phyloP scores from a whole-genome alignment of 495 filamentous ascomycete species.

The Aspergillus wentii region DNA sequence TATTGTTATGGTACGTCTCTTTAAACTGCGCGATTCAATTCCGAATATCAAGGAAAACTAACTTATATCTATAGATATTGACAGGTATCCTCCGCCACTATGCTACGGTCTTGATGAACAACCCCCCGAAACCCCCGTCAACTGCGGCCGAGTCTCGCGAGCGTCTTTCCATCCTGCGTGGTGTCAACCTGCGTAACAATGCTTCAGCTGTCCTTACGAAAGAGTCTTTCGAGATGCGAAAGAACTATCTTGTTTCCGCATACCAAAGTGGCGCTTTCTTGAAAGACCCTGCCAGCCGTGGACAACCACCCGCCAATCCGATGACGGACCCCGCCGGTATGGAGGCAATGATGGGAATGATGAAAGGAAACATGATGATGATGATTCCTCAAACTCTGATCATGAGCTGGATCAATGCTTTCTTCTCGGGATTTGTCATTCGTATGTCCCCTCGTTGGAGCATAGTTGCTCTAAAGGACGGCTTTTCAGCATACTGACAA shows the following conservation, averaged over 20 bases:
- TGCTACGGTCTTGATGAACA: slow-evolving; percentile 82
- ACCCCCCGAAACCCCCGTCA: slow-evolving; percentile 75
- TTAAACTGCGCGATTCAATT: no score
- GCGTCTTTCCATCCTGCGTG: slow-evolving; percentile 80
- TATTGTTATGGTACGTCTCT: slow-evolving; percentile 76
- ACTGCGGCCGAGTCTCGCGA: slow-evolving; percentile 74
- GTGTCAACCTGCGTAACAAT: slow-evolving; percentile 79
- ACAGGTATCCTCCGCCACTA: slow-evolving; percentile 97
- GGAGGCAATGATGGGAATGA: slow-evolving; percentile 99
- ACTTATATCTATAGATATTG: slow-evolving; percentile 57
- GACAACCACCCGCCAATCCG: slow-evolving; percentile 86
- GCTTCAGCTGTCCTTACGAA: slow-evolving; percentile 63
- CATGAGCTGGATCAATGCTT: slow-evolving; percentile 99
- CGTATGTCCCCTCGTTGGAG: slow-evolving; percentile 53
- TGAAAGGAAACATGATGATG: slow-evolving; percentile 99
- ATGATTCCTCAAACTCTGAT: slow-evolving; percentile 98
- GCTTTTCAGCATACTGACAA: no score
- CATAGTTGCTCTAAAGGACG: slow-evolving; percentile 1
- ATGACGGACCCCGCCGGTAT: slow-evolving; percentile 96
- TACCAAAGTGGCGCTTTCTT: slow-evolving; percentile 84
- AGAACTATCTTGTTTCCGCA: slow-evolving; percentile 70
- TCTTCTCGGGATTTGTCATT: slow-evolving; percentile 96
- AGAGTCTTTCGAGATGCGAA: slow-evolving; percentile 71
- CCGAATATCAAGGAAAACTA: not conserved
- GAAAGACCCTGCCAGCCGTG: slow-evolving; percentile 79